Base-by-base conservation (phyloP, 148 eudicot species). In the Chenopodium album region DNA sequence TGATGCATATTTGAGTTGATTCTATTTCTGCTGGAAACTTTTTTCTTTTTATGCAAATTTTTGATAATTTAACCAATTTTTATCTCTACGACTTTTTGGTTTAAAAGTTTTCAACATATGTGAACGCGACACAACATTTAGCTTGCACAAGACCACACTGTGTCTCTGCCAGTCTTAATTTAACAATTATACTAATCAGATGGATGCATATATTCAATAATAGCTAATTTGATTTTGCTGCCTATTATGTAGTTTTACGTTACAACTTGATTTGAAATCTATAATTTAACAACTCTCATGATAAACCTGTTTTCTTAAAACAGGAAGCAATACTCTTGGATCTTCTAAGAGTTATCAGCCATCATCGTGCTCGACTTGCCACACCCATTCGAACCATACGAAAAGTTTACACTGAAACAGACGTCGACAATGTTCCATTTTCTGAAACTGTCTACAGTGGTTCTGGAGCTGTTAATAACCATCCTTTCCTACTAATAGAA, bases 301-400 rank as follows among this genome's bases (percentile, higher is more conserved):
- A 73, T 47, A 63, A 23, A 16, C 60, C 13, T 22, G 14, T 71
- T 37, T 60, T 54, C 22, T 13, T 77, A 54, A 64, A 81, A 79
- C 90, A 95, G 98, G 98, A 95, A 90, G 91, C 91, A 78, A 89
- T 95, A 84, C 83, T 95, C 68, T 79, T 93, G 83, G 98, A 93
- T 86, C 95, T 95, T 80, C 89, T 95, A 48, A 90, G 92, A 80
- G 97, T 95, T 65, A 89, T 95, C 76, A 90, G 92, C 82, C 97
- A 95, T 82, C 98, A 95, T 78, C 86, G 92, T 20, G 98, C 96
- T 70, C 85, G 97, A 73, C 93, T 95, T 63, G 98, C 98, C 80
- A 95, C 98, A 76, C 98, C 98, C 52, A 91, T 95, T 50, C 94
- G 97, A 73, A 92, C 97, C 26, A 88, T 95, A 83, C 92, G 93